Evolutionary conservation across 352 stramenopile species (phyloP).

Genomic region (Globisporangium okanoganense): DNA sequence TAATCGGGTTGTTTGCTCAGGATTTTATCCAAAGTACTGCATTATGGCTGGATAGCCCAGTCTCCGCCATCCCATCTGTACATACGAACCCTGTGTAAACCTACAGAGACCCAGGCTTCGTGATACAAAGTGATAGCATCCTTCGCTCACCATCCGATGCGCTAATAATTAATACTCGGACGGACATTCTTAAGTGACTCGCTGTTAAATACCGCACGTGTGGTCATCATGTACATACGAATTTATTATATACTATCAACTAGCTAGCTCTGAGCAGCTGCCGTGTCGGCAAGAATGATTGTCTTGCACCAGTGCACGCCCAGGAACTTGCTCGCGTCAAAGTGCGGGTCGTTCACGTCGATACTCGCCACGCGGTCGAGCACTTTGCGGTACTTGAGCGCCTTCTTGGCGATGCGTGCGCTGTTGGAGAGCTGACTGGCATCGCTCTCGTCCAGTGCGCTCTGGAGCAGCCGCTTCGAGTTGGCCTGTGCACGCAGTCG

Average conservation of each 20-base stretch:
- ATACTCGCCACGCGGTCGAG: conserved; percentile 10
- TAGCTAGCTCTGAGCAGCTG: background rate
- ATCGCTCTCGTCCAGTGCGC: conserved; percentile 17
- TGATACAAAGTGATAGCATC: too few relatives aligned
- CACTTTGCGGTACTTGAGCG: conserved; percentile 21
- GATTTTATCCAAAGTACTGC: too few relatives aligned
- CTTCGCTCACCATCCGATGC: too few relatives aligned
- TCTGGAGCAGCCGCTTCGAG: conserved; percentile 29
- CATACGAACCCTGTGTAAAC: too few relatives aligned
- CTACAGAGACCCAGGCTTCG: too few relatives aligned
- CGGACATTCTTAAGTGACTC: too few relatives aligned
- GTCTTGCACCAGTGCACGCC: conserved; percentile 13
- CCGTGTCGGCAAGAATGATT: background rate
- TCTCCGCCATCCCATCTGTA: too few relatives aligned
- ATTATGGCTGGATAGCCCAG: too few relatives aligned
- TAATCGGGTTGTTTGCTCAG: too few relatives aligned
- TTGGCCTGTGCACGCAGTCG: conserved; percentile 28
- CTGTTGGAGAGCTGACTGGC: conserved; percentile 10
- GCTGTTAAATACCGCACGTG: background rate
- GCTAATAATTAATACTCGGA: too few relatives aligned
- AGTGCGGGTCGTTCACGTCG: conserved; percentile 12
- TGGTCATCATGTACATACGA: too few relatives aligned
- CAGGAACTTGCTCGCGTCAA: conserved; percentile 10
- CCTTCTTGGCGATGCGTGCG: conserved; percentile 8
- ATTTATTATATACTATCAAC: too few relatives aligned